phyloP scores from a whole-genome alignment of 306 rosid species.

The Cicer bijugum region DNA sequence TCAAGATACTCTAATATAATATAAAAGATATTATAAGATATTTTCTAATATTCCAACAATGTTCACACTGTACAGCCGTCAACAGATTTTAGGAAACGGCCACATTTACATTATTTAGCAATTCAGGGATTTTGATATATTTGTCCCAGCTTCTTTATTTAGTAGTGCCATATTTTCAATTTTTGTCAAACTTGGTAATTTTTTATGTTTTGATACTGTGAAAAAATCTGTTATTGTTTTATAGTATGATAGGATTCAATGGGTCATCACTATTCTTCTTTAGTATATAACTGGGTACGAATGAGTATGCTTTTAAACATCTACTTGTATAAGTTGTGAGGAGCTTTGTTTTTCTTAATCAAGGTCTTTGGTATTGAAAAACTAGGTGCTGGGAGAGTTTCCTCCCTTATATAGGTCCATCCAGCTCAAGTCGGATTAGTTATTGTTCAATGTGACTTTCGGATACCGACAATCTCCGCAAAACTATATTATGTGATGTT shows the following conservation, averaged over 20 bases:
- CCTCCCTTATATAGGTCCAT: not conserved
- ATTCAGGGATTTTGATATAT: conserved; percentile 22
- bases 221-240: conserved; percentile 14
- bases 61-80: conserved; percentile 12
- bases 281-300: conserved; percentile 24
- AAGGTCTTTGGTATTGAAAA: not conserved
- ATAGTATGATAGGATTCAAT: conserved; percentile 37
- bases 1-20: too few species aligned
- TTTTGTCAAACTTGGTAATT: not conserved
- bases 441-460: not conserved
- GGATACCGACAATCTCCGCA: not conserved
- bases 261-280: conserved; percentile 26
- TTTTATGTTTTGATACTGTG: not conserved
- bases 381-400: not conserved
- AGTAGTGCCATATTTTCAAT: not conserved
- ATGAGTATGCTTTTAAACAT: conserved; percentile 13
- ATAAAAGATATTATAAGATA: too few species aligned
- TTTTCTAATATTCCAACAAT: too few species aligned
- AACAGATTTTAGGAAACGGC: not conserved
- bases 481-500: not conserved
- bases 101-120: conserved; percentile 38
- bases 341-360: not conserved
- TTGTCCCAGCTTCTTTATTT: conserved; percentile 12
- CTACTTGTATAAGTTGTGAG: not conserved
- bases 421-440: not conserved